phyloP scores from a whole-genome alignment of 352 stramenopile species.

The Globisporangium echinulatum region DNA sequence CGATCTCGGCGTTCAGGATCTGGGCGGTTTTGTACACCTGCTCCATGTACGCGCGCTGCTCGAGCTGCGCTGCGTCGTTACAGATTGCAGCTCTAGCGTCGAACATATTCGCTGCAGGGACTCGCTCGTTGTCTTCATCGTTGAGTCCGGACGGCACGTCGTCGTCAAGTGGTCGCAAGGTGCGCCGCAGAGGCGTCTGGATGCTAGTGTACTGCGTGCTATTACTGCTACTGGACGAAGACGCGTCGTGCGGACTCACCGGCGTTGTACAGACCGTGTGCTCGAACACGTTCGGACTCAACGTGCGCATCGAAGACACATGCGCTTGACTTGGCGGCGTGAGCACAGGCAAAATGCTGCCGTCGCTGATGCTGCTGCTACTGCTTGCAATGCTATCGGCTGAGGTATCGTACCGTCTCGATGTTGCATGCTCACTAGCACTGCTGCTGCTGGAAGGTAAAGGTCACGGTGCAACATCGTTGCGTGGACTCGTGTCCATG shows the following conservation, averaged over 20 bases:
- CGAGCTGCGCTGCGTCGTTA: constrained; percentile 21
- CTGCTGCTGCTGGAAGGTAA: constrained; percentile 1
- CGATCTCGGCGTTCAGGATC: constrained; percentile 35
- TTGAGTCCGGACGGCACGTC: not conserved
- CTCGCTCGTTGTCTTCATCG: not conserved
- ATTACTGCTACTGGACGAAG: not conserved
- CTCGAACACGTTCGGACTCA: constrained; percentile 27
- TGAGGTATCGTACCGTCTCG: constrained; percentile 9
- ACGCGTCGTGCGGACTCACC: constrained; percentile 8
- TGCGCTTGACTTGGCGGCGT: constrained; percentile 11
- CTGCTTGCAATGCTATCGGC: constrained; percentile 1
- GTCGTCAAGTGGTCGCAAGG: constrained; percentile 1
- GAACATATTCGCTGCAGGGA: not conserved
- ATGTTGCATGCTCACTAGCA: constrained; percentile 9
- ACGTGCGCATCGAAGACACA: constrained; percentile 4
- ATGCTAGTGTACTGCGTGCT: not conserved
- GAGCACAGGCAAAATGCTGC: constrained; percentile 32
- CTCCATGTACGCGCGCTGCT: constrained; percentile 41
- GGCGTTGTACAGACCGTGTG: constrained; percentile 42
- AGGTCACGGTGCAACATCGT: constrained; percentile 13
- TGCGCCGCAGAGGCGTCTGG: not conserved
- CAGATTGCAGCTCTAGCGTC: not conserved
- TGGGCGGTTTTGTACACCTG: constrained; percentile 63
- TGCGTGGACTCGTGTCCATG: constrained; percentile 22
- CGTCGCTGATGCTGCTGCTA: constrained; percentile 7